Evolutionary conservation across 1,284 basidiomycete species (phyloP).

Genomic region (Marasmius sp.): DNA sequence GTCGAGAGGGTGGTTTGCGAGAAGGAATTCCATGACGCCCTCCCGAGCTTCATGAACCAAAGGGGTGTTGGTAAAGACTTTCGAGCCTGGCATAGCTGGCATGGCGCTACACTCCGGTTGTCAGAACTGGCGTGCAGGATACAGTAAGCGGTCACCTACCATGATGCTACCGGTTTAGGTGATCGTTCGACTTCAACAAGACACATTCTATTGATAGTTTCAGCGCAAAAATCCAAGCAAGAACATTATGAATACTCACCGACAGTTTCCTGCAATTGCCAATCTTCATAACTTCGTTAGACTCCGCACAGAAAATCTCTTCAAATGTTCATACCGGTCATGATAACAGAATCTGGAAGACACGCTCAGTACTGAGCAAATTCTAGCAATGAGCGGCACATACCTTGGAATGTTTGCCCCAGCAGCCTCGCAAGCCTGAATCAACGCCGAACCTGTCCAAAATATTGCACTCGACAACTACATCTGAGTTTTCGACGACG

Average conservation of each 20-base stretch:
- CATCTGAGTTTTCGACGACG: constrained; percentile 20
- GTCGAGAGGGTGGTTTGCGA: constrained; percentile 97
- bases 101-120: constrained; percentile 68
- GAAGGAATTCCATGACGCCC: constrained; percentile 98
- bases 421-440: constrained; percentile 94
- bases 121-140: constrained; percentile 2
- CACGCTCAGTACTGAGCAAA: constrained; percentile 12
- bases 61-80: constrained; percentile 95
- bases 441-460: constrained; percentile 80
- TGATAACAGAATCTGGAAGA: constrained; percentile 85
- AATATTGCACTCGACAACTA: constrained; percentile 7
- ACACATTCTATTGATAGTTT: constrained; percentile 70
- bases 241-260: constrained; percentile 48
- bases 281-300: constrained; percentile 47
- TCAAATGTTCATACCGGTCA: constrained; percentile 60
- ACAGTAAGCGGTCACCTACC: constrained; percentile 43
- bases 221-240: constrained; percentile 22
- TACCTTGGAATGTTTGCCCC: constrained; percentile 77
- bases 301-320: constrained; percentile 15
- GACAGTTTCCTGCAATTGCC: constrained; percentile 94
- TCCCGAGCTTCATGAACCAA: constrained; percentile 95
- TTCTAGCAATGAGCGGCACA: constrained; percentile 22
- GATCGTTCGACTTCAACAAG: constrained; percentile 95
- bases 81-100: constrained; percentile 96
- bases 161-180: constrained; percentile 89